Evolutionary conservation across 2,329 filamentous ascomycete genomes (phyloP).

Genomic region (Bipolaris bicolor): DNA sequence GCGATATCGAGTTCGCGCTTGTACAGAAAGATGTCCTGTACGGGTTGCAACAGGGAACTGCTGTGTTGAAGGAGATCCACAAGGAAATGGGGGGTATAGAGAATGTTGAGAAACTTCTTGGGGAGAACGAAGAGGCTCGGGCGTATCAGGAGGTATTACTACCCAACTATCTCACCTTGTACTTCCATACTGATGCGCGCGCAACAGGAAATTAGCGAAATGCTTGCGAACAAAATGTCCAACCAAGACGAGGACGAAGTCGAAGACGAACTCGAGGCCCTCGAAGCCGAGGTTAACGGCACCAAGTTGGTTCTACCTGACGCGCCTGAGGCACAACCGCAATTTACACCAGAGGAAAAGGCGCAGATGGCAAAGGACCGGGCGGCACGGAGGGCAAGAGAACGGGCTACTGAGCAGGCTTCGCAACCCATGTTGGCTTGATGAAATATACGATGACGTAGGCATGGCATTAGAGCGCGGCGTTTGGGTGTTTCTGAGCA

Average conservation of each 20-base stretch:
- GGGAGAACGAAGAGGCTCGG: constrained; percentile 85
- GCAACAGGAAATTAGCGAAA: constrained; percentile 83
- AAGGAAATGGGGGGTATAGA: constrained; percentile 95
- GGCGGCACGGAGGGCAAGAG: constrained; percentile 40
- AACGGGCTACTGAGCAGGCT: constrained; percentile 40
- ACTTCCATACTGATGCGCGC: constrained; percentile 5
- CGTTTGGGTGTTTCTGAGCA: constrained; percentile 31
- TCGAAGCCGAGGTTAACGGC: constrained; percentile 69
- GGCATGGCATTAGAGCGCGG: constrained; percentile 44
- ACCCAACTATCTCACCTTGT: background rate
- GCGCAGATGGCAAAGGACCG: constrained; percentile 41
- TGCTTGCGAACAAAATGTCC: constrained; percentile 85
- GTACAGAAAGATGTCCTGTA: constrained; percentile 97
- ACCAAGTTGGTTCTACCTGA: constrained; percentile 46
- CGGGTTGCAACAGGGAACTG: constrained; percentile 88
- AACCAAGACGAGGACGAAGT: constrained; percentile 98
- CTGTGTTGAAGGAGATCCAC: constrained; percentile 88
- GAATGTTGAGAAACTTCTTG: constrained; percentile 92
- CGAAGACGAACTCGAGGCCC: constrained; percentile 86
- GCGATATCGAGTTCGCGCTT: constrained; percentile 90
- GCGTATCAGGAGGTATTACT: constrained; percentile 81
- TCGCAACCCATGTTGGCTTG: constrained; percentile 48
- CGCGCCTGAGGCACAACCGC: constrained; percentile 44
- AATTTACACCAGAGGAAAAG: constrained; percentile 39
- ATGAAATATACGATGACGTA: constrained; percentile 14